Conservation (phyloP, 139 green algal species). For the Closterium sp. region DNA sequence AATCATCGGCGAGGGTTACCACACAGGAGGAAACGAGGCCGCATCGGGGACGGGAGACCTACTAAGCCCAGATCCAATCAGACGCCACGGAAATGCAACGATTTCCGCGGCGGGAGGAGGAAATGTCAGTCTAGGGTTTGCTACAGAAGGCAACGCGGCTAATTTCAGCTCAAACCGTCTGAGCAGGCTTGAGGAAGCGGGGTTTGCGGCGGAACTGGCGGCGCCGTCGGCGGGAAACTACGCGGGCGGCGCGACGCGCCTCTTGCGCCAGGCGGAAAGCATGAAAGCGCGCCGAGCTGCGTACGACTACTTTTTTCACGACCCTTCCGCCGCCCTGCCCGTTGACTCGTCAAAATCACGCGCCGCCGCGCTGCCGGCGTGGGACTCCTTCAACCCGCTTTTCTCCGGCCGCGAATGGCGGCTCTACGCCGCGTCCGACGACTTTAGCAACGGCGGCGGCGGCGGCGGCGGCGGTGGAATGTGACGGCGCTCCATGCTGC, state of each 20-base stretch:
- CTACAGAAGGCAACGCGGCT: background rate
- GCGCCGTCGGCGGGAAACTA: background rate
- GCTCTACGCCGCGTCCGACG: background rate
- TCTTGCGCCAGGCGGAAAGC: background rate
- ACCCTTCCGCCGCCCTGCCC: too few relatives aligned
- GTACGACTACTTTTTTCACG: background rate
- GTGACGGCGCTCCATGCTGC: too few relatives aligned
- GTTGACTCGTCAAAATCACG: background rate
- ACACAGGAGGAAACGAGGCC: background rate
- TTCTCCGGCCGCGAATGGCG: background rate
- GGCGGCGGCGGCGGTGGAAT: too few relatives aligned
- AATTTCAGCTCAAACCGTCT: background rate
- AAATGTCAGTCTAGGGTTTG: too few relatives aligned
- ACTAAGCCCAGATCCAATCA: too few relatives aligned
- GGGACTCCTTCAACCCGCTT: background rate
- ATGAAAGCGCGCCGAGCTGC: background rate
- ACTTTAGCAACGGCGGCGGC: too few relatives aligned
- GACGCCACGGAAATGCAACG: too few relatives aligned
- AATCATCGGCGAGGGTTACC: background rate
- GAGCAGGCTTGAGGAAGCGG: background rate
- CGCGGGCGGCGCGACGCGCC: too few relatives aligned
- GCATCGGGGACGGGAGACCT: background rate
- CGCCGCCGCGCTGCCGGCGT: background rate
- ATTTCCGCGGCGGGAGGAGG: too few relatives aligned
- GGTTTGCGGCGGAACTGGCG: background rate